phyloP scores from a whole-genome alignment of 2,329 filamentous ascomycete genomes.

The Xylariaceae sp. region DNA sequence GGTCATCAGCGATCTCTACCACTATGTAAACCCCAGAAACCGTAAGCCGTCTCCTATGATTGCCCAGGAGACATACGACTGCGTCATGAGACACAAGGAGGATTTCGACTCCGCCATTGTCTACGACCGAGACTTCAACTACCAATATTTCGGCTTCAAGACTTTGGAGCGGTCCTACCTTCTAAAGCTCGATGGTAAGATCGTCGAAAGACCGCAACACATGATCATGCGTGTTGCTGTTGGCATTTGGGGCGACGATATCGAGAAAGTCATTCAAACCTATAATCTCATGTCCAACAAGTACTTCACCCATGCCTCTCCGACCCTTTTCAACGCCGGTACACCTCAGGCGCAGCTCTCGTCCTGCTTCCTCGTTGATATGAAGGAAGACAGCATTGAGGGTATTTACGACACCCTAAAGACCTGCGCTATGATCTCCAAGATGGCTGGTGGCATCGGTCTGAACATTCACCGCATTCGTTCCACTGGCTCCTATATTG shows the following conservation, averaged over 20 bases:
- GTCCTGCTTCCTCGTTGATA: constrained; percentile 98
- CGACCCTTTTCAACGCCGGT: constrained; percentile 96
- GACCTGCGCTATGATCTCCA: constrained; percentile 99
- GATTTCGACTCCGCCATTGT: constrained; percentile 99
- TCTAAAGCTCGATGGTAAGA: constrained; percentile 91
- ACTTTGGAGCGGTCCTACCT: constrained; percentile 97
- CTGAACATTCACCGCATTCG: constrained; percentile 96
- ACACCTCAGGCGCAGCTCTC: constrained; percentile 93
- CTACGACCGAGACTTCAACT: constrained; percentile 99
- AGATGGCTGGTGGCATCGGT: constrained; percentile 97
- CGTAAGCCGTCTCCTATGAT: constrained; percentile 87
- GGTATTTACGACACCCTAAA: constrained; percentile 99
- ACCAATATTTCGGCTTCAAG: constrained; percentile 99
- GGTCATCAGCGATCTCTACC: constrained; percentile 88
- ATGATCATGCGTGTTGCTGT: constrained; percentile 99
- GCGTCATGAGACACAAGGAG: constrained; percentile 92
- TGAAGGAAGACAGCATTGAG: constrained; percentile 99
- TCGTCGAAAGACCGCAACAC: constrained; percentile 96
- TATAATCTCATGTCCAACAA: constrained; percentile 99
- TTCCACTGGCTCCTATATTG: constrained; percentile 96
- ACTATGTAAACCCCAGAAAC: constrained; percentile 97
- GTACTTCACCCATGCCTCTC: constrained; percentile 97
- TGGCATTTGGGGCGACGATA: constrained; percentile 92
- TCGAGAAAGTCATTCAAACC: constrained; percentile 94
- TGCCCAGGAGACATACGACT: constrained; percentile 85